phyloP scores from a whole-genome alignment of 371 early-diverging fungal species.

The Haplosporangium sp. region DNA sequence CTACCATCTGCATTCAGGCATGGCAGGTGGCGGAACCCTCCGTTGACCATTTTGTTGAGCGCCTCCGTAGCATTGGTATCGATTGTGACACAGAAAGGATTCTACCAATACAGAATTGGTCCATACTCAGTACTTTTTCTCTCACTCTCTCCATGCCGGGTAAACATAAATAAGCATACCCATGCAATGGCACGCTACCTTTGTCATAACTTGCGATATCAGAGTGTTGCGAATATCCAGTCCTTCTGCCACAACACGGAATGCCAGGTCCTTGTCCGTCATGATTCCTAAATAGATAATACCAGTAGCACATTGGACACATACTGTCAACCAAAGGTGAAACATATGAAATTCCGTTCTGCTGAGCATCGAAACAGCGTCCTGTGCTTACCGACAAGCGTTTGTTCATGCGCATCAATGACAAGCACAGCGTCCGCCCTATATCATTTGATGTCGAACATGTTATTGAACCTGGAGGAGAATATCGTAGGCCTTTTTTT shows the following conservation, averaged over 20 bases:
- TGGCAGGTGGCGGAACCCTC: constrained; percentile 84
- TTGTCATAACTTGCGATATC: constrained; percentile 82
- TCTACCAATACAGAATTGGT: constrained; percentile 13
- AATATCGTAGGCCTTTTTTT: background rate
- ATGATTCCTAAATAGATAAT: constrained; percentile 70
- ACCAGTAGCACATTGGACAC: background rate
- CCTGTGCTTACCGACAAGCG: constrained; percentile 40
- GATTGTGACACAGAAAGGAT: constrained; percentile 74
- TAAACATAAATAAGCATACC: too few species aligned
- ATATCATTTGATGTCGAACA: constrained; percentile 50
- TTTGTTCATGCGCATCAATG: constrained; percentile 75
- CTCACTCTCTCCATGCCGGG: background rate
- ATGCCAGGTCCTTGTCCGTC: constrained; percentile 83
- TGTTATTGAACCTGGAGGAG: constrained; percentile 45
- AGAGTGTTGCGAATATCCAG: constrained; percentile 73
- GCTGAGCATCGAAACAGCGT: background rate
- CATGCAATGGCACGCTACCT: constrained; percentile 6
- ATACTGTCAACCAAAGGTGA: background rate
- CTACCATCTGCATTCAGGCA: constrained; percentile 41
- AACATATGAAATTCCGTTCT: background rate
- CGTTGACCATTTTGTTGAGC: constrained; percentile 81
- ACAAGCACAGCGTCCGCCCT: constrained; percentile 84
- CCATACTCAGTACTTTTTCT: background rate
- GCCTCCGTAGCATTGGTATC: constrained; percentile 78
- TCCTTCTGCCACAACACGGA: constrained; percentile 87